These are phyloP conservation scores for Calonectria pseudoturangicola DNA, from an alignment of 2,329 filamentous ascomycete genomes.

Conservation along the genomic window DNA sequence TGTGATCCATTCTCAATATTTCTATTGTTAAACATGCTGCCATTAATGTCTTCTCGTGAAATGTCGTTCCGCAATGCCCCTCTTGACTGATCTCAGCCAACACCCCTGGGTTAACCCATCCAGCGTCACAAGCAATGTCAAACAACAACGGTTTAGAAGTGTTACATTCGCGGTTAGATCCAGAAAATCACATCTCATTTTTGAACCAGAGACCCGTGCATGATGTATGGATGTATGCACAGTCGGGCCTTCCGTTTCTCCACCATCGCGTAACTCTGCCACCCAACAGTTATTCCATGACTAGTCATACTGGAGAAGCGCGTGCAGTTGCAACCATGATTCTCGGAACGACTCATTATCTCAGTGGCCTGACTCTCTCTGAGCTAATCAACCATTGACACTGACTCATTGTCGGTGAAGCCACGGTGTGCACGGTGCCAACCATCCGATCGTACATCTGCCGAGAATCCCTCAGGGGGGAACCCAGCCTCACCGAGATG, in stretches of 20 bases:
- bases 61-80: neutral
- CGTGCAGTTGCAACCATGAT: constrained; percentile 8
- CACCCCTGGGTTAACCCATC: constrained; percentile 11
- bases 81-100: neutral
- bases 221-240: neutral
- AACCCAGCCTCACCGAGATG: constrained; percentile 26
- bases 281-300: constrained; percentile 1
- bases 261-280: neutral
- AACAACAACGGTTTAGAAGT: constrained; percentile 19
- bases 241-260: constrained; percentile 17
- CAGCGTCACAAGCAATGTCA: neutral
- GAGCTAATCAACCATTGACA: neutral
- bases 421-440: constrained; percentile 35
- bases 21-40: neutral
- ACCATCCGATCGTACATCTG: constrained; percentile 30
- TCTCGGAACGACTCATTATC: neutral
- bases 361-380: constrained; percentile 24
- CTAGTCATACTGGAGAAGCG: neutral
- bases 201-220: neutral
- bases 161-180: constrained; percentile 13
- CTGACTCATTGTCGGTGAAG: constrained; percentile 42
- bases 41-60: neutral
- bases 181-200: constrained; percentile 5
- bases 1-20: neutral
- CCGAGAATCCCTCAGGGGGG: constrained; percentile 28